Evolutionary conservation across 129 eudicot species (phyloP), one percentile per base, ranked within the genome.

Genomic region (Tagetes erecta): DNA sequence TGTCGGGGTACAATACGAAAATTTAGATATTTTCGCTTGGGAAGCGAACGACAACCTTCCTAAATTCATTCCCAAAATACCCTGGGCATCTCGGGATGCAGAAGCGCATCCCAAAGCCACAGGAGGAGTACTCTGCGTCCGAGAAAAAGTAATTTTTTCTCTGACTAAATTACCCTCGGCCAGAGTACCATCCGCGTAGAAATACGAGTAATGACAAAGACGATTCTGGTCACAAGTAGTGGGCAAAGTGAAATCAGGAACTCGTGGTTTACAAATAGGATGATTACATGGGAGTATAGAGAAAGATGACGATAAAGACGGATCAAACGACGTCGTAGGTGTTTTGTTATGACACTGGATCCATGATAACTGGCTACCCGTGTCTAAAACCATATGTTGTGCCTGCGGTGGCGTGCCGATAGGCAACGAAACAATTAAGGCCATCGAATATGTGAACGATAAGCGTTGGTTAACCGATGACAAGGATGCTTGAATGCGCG

Each of bases 311-410:
- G 97, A 91, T 41, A 83, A 88, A 6, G 95, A 79, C 2, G 97
- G 97, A 52, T 88, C 92, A 65, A 91, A 91, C 60, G 92, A 70
- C 73, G 92, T 49, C 76, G 88, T 75, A 1, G 90, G 88, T 20
- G 84, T 58, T 35, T 88, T 84, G 33, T 87, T 81, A 67, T 88
- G 87, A 79, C 97, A 91, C 74, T 91, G 97, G 66, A 88, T 88
- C 97, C 97, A 91, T 3, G 97, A 91, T 33, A 91, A 81, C 78
- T 91, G 97, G 72, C 92, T 86, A 0, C 95, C 97, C 5, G 97
- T 91, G 78, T 91, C 97, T 45, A 91, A 46, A 8, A 91, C 97
- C 97, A 88, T 88, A 53, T 84, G 88, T 72, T 88, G 95, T 0
- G 86, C 72, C 66, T 91, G 97, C 14, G 97, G 95, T 52, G 97